Evolutionary conservation across 495 filamentous ascomycete genomes (phyloP), one percentile per base, ranked within the genome.

Genomic region (Immersiella caudata): DNA sequence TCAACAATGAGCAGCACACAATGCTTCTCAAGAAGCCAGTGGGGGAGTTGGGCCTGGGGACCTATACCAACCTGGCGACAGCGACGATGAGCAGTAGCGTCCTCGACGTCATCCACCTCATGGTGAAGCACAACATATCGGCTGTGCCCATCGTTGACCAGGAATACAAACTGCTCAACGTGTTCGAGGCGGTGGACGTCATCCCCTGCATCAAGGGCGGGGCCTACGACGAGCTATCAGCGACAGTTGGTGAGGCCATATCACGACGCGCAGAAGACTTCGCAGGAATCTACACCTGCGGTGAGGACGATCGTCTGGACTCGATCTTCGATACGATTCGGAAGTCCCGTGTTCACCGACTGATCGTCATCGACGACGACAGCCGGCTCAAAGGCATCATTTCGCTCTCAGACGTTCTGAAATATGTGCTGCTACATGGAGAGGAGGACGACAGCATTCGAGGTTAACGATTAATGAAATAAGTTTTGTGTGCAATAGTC

Each of bases 101-200:
- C 46, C 93, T 99, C 70, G 93, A 96, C 70, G 93, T 98, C 27
- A 97, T 99, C 67, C 93, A 97, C 77, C 86, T 91, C 74, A 87
- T 99, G 77, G 95, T 99, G 51, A 90, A 92, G 75, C 84, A 89
- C 75, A 96, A 91, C 75, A 98, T 99, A 70, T 96, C 92, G 26
- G 95, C 93, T 69, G 92, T 99, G 33, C 95, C 95, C 2, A 97
- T 99, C 67, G 75, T 98, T 58, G 95, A 98, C 74, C 82, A 85
- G 22, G 89, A 93, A 72, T 88, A 90, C 86, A 84, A 72, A 73
- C 86, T 99, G 1, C 87, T 97, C 69, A 99, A 99, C 75, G 93
- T 98, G 6, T 99, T 98, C 72, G 96, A 99, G 78, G 92, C 95
- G 8, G 94, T 99, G 56, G 95, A 99, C 80, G 93, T 99, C 54